Base-by-base conservation (phyloP, 2,329 filamentous ascomycete genomes). In the Phaeoacremonium minimum region DNA sequence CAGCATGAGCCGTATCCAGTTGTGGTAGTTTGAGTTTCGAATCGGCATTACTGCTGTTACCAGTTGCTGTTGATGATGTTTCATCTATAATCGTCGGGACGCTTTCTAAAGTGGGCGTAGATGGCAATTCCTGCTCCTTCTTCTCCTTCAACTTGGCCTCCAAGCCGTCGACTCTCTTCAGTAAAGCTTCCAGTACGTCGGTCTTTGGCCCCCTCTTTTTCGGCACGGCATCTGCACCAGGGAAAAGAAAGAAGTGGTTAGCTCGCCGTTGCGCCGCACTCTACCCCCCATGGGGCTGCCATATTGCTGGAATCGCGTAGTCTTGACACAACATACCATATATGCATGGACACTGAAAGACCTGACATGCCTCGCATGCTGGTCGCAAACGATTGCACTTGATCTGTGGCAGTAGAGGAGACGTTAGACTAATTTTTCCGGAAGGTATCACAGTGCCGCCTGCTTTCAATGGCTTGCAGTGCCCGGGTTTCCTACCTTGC, bases 201-300 rank as follows among this genome's bases (percentile, higher is more conserved):
- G 87, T 94, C 62, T 95, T 95, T 4, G 88, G 88, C 0, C 88
- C 88, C 56, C 88, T 75, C 59, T 94, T 94, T 64, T 94, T 94
- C 1, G 88, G 88, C 14, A 93, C 79, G 17, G 88, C 88, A 67
- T 95, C 87, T 90, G 49, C 15, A 19, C 31, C 13, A 16, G 18
- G n/a, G n/a, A n/a, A n/a, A n/a, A n/a, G n/a, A n/a, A n/a, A n/a
- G n/a, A n/a, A n/a, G n/a, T 37, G 36, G 33, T 44, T 37, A 42
- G 39, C 29, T n/a, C n/a, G n/a, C n/a, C n/a, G n/a, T 30, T 30
- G 28, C 14, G 5, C 12, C n/a, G n/a, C n/a, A n/a, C n/a, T n/a
- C n/a, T n/a, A n/a, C n/a, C n/a, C n/a, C n/a, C n/a, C n/a, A n/a
- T n/a, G n/a, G n/a, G n/a, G n/a, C n/a, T n/a, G n/a, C n/a, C n/a